Evolutionary conservation across 495 filamentous ascomycete genomes (phyloP).

Genomic region (Penicillium fimorum): DNA sequence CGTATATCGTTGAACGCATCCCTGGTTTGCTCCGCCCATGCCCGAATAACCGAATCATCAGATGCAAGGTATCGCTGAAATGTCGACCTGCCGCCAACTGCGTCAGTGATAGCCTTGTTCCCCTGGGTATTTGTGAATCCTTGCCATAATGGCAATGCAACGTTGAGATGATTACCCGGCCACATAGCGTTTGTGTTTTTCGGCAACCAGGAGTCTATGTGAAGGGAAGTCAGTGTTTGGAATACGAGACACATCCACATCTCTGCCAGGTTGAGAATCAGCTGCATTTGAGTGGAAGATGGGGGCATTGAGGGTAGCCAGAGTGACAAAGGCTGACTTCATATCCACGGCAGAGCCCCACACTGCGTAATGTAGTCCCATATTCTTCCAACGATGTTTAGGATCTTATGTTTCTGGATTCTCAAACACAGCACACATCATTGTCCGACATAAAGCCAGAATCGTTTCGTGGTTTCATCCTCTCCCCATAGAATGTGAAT

Average conservation of each 20-base stretch:
- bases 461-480: background rate
- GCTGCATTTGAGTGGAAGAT: background rate
- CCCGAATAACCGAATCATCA: background rate
- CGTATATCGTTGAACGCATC: background rate
- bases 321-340: constrained; percentile 17
- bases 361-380: constrained; percentile 15
- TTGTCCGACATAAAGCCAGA: background rate
- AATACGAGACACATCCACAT: constrained; percentile 20
- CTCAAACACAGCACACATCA: background rate
- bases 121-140: background rate
- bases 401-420: background rate
- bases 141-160: constrained; percentile 17
- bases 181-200: background rate
- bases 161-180: constrained; percentile 16
- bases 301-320: background rate
- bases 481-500: background rate
- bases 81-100: background rate
- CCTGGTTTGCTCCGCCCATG: background rate
- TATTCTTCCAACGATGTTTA: background rate
- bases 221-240: constrained; percentile 11
- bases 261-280: constrained; percentile 15
- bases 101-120: background rate
- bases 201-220: constrained; percentile 12
- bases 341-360: constrained; percentile 15
- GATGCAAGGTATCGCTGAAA: background rate